Evolutionary conservation across 495 filamentous ascomycete genomes (phyloP).

Genomic region (Neurospora cerealis): DNA sequence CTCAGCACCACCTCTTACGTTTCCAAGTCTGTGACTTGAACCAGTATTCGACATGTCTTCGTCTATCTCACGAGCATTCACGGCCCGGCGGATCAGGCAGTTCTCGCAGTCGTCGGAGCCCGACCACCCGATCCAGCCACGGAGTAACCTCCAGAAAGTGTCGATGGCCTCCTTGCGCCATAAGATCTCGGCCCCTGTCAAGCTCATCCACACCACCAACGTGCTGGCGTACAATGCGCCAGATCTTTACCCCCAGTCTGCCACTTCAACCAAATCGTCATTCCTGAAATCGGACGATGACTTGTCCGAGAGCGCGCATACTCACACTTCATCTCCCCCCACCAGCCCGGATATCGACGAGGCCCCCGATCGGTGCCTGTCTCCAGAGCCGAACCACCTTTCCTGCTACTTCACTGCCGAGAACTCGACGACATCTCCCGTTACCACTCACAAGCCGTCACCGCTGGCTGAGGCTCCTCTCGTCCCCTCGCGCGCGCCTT

Average conservation of each 20-base stretch:
- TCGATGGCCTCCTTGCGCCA: constrained; percentile 31
- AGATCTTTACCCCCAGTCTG: constrained; percentile 49
- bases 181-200: constrained; percentile 81
- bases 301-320: constrained; percentile 48
- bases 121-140: constrained; percentile 24
- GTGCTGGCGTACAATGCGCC: constrained; percentile 92
- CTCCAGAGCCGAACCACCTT: constrained; percentile 65
- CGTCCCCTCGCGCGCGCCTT: constrained; percentile 66
- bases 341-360: constrained; percentile 71
- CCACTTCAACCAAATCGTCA: constrained; percentile 48
- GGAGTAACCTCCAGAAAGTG: constrained; percentile 37
- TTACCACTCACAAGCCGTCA: constrained; percentile 10
- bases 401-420: constrained; percentile 65
- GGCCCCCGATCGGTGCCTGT: constrained; percentile 44
- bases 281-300: constrained; percentile 42
- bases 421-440: constrained; percentile 28
- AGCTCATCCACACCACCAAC: constrained; percentile 88
- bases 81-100: constrained; percentile 40
- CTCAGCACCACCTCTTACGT: not conserved
- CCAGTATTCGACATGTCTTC: not conserved
- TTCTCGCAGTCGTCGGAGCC: constrained; percentile 24
- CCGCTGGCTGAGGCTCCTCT: constrained; percentile 40
- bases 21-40: not conserved
- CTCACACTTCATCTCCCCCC: constrained; percentile 45
- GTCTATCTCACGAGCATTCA: constrained; percentile 60